These are phyloP conservation scores for Cladosporium phlei DNA, from an alignment of 2,329 filamentous ascomycete genomes.

Conservation along the genomic window DNA sequence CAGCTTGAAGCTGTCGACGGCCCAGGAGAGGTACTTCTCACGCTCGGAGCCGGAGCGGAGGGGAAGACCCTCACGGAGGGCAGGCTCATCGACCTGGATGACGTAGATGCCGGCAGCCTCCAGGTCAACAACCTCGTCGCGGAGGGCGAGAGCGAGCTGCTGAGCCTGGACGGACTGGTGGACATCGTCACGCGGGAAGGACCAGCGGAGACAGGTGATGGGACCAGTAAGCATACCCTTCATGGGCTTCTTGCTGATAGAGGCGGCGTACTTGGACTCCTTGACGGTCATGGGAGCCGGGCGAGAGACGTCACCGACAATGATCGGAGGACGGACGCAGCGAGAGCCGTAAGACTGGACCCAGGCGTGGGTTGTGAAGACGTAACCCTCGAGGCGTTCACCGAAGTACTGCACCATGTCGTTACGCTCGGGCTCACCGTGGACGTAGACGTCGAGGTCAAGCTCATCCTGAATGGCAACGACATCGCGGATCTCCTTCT, in stretches of 20 bases:
- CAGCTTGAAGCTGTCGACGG: conserved; percentile 96
- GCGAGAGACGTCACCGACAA: conserved; percentile 97
- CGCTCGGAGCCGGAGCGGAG: conserved; percentile 91
- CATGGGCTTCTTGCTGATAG: conserved; percentile 97
- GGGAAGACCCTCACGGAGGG: conserved; percentile 97
- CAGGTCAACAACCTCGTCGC: conserved; percentile 96
- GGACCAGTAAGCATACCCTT: conserved; percentile 99
- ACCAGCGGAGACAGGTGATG: conserved; percentile 98
- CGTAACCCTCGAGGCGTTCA: conserved; percentile 92
- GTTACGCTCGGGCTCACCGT: conserved; percentile 99
- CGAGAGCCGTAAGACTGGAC: conserved; percentile 98
- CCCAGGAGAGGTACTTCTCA: conserved; percentile 95
- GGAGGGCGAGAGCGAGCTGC: conserved; percentile 96
- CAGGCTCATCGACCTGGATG: conserved; percentile 99
- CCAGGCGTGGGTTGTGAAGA: conserved; percentile 99
- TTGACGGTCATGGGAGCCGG: conserved; percentile 98
- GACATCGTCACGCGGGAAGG: conserved; percentile 98
- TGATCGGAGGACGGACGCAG: conserved; percentile 95
- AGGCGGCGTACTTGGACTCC: conserved; percentile 98
- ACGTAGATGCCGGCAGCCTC: conserved; percentile 94
- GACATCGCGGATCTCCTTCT: conserved; percentile 94
- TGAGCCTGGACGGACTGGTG: conserved; percentile 99
- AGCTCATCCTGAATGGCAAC: conserved; percentile 98
- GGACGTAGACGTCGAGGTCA: conserved; percentile 91
- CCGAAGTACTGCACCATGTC: conserved; percentile 99